Evolutionary conservation across 495 filamentous ascomycete genomes (phyloP).

Genomic region (Daldinia childiae): DNA sequence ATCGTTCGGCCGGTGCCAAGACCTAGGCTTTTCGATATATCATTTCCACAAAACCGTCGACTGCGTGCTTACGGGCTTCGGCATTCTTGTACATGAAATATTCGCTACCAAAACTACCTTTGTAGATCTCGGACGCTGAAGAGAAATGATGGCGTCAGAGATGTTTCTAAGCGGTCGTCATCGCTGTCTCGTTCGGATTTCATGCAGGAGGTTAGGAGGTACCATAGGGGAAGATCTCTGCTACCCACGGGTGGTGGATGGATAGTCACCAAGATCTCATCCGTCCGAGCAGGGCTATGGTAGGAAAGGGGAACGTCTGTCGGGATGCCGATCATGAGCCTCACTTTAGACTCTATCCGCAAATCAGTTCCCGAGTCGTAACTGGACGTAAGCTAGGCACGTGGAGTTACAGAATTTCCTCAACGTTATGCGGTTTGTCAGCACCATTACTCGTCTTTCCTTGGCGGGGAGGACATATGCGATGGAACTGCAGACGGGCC

Average conservation of each 20-base stretch:
- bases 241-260: conserved; percentile 5
- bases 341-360: conserved; percentile 29
- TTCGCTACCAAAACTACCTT: conserved; percentile 4
- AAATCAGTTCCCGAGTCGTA: conserved; percentile 39
- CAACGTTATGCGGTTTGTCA: conserved; percentile 25
- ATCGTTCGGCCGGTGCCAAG: conserved; percentile 13
- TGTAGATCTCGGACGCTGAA: background rate
- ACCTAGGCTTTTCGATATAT: conserved; percentile 14
- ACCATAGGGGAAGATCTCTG: conserved; percentile 15
- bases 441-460: conserved; percentile 23
- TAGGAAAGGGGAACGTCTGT: conserved; percentile 25
- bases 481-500: conserved; percentile 43
- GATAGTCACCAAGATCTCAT: conserved; percentile 22
- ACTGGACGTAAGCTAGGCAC: conserved; percentile 33
- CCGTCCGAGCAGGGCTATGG: conserved; percentile 14
- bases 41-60: conserved; percentile 1
- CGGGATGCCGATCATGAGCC: conserved; percentile 38
- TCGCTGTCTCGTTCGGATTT: conserved; percentile 22
- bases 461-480: conserved; percentile 35
- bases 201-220: conserved; percentile 24
- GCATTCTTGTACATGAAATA: conserved; percentile 6
- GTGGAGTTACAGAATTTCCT: conserved; percentile 27
- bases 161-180: background rate
- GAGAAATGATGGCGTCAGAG: conserved; percentile 24
- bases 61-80: conserved; percentile 4